Evolutionary conservation across 2,329 filamentous ascomycete species (phyloP), one percentile per base, ranked within the genome.

Genomic region (Capronia epimyces): DNA sequence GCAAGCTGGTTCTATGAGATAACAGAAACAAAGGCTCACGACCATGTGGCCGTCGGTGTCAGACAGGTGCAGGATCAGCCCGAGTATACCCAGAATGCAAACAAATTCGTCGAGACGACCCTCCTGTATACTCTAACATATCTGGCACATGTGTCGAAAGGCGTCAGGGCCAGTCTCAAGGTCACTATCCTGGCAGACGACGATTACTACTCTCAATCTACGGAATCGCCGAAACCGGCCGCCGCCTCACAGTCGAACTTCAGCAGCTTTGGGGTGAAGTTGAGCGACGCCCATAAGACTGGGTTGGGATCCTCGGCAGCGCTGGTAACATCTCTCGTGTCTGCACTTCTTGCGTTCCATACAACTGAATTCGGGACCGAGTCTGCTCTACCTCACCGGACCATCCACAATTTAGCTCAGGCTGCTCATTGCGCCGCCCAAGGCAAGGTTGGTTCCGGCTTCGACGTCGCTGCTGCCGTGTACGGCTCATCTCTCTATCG

Each of bases 301-400:
- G 93, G 93, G 1, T 81, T 98, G 24, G 93, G 93, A 52, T 96
- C 90, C 9, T 96, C 90, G 1, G 93, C 93, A 3, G 93, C 93
- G 3, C 80, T 98, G 10, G 91, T 97, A 25, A 97, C 93, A 1
- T 78, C 90, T 34, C 80, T 98, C 34, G 88, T 86, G 1, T 86
- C 84, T 34, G 82, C 87, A 1, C 71, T 95, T 2, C 78, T 95
- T 24, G 76, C 90, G 13, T 16, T 79, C 82, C 2, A 58, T 56
- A 3, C 56, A 62, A 2, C 49, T 60, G 10, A 39, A n/a, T 34
- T 25, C 4, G 21, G 32, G 12, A 18, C 12, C 3, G 37, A 50
- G 37, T 16, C 18, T n/a, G 10, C 16, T 5, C 24, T 57, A 15
- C 37, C 49, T 16, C 53, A 48, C 4, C 49, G 44, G 39, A 67